Base-by-base conservation (phyloP, 169 alveolate species). In the Cryptosporidium andersoni region DNA sequence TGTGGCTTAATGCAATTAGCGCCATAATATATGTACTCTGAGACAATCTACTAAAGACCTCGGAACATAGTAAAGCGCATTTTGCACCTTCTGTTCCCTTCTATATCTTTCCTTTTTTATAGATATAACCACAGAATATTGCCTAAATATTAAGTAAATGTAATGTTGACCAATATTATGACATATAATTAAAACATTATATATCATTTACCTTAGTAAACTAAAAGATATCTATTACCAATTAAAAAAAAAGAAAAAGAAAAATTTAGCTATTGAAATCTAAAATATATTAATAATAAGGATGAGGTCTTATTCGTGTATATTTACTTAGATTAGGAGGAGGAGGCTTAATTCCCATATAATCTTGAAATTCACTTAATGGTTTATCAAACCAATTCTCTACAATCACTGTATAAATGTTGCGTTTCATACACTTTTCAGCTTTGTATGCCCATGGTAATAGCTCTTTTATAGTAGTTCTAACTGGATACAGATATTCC, bases 321-420 rank as follows among this genome's bases (percentile, higher is more conserved):
- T 45, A 64, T 45, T 64, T 64, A n/a, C n/a, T 42, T 14, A 64
- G 36, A 39, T 64, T 16, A 5, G 8, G n/a, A 4, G 65, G 65
- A 36, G 65, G 65, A 4, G 56, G 80, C 16, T 37, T 43, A 42
- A 64, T 42, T 14, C 47, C 47, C 16, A 64, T 37, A n/a, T 39
- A 64, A 12, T 34, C 48, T 64, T 64, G 53, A 64, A 64, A 64
- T 7, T 62, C 66, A 62, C 45, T 37, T 7, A 64, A 34, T 45
- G 80, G 62, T 14, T 16, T 64, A 47, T 55, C 36, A 11, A 64
- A 64, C 60, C 62, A 64, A 47, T 64, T 40, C 51, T 64, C 80
- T 42, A 16, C 60, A 14, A 40, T 64, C 39, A 64, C n/a, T 11
- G 62, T 47, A 1, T 64, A 42, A 2, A 64, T 64, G 16, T 64